Evolutionary conservation across 2,329 filamentous ascomycete genomes (phyloP).

Genomic region (Akanthomyces uredinophilus): DNA sequence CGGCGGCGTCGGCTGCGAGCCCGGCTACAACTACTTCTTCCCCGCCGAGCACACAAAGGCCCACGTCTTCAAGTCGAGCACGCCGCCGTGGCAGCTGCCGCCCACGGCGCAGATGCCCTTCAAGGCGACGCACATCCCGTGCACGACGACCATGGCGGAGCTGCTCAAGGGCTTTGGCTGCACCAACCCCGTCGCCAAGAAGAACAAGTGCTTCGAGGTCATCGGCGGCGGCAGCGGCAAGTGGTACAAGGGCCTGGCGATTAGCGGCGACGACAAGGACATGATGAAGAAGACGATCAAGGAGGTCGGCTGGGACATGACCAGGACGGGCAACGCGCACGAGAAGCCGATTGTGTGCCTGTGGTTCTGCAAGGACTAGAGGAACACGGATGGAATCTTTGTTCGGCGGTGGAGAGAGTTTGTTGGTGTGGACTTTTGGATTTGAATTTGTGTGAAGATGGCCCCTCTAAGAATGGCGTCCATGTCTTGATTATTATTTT

Average conservation of each 20-base stretch:
- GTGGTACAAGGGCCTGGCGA: constrained; percentile 54
- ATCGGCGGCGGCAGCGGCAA: constrained; percentile 48
- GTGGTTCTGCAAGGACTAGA: constrained; percentile 50
- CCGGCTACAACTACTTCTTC: constrained; percentile 61
- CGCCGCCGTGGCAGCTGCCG: constrained; percentile 49
- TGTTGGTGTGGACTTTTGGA: background rate
- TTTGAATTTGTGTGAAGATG: background rate
- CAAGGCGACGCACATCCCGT: constrained; percentile 48
- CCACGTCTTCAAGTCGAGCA: constrained; percentile 49
- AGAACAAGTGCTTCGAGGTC: constrained; percentile 55
- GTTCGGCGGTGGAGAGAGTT: no score
- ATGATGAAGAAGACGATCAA: constrained; percentile 45
- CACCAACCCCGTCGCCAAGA: constrained; percentile 42
- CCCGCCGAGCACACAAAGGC: constrained; percentile 53
- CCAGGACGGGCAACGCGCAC: constrained; percentile 41
- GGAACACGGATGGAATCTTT: background rate
- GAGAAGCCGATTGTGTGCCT: constrained; percentile 54
- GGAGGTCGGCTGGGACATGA: constrained; percentile 55
- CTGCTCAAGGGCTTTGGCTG: constrained; percentile 56
- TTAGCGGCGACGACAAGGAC: constrained; percentile 45
- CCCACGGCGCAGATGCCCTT: constrained; percentile 39
- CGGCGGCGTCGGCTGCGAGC: constrained; percentile 54
- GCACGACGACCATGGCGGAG: constrained; percentile 47
- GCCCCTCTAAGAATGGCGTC: background rate
- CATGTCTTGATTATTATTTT: background rate